phyloP scores from a whole-genome alignment of 345 rosid genomes.

The Citrus glauca region DNA sequence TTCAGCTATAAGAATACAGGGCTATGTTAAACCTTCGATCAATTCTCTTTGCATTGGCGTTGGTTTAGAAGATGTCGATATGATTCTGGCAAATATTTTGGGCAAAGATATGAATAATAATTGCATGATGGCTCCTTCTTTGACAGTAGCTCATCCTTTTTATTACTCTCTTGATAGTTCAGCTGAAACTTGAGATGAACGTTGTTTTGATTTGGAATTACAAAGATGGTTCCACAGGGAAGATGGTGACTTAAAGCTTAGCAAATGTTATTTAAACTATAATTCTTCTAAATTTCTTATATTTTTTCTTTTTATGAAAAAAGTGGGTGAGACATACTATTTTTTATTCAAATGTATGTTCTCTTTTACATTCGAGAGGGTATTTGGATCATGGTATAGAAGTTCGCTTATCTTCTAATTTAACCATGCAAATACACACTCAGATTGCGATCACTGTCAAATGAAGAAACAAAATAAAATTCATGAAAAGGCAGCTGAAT shows the following conservation, averaged over 20 bases:
- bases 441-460: background rate
- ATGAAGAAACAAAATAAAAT: background rate
- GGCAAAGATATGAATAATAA: background rate
- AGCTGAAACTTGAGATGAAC: background rate
- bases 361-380: no score
- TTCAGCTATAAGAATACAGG: constrained; percentile 12
- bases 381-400: no score
- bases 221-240: background rate
- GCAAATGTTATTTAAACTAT: no score
- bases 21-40: constrained; percentile 26
- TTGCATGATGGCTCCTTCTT: background rate
- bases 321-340: no score
- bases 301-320: no score
- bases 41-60: constrained; percentile 58
- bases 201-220: no score
- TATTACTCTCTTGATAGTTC: background rate
- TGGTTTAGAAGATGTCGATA: constrained; percentile 54
- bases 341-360: no score
- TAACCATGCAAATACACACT: background rate
- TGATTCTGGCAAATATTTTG: constrained; percentile 20
- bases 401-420: background rate
- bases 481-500: background rate
- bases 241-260: no score
- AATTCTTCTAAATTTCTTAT: no score
- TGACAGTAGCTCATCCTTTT: background rate